Base-by-base conservation (phyloP, 1,284 basidiomycete genomes). In the Leccinum fallax region DNA sequence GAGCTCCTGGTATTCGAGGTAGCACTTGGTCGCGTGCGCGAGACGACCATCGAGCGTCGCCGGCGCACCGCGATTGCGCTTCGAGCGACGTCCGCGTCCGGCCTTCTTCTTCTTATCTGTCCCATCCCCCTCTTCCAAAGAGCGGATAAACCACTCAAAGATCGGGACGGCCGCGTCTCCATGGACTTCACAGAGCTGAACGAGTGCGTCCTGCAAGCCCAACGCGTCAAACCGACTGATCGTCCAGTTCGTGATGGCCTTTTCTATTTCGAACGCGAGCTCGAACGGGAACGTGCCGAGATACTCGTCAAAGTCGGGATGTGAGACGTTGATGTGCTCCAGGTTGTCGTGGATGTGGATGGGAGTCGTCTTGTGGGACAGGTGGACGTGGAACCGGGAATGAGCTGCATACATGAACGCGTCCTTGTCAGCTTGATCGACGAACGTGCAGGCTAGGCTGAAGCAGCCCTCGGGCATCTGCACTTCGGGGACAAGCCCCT, bases 221-320 rank as follows among this genome's bases (percentile, higher is more conserved):
- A 61, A 34, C 28, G 71, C 71, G 24, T 76, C 71, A 0, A 7
- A 6, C 0, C 63, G 61, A 38, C 66, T 72, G 8, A 80, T 63
- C 5, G 74, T 63, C 51, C 69, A 72, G 53, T 66, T 70, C 40
- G 61, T 63, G 16, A 78, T 55, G 0, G 75, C 73, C 59, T 80
- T 81, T 36, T 81, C 76, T 4, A 76, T 64, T 59, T 80, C 77
- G 55, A 80, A 80, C 9, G 74, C 80, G 21, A 81, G 67, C 32
- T 67, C 65, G 55, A 80, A 80, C 2, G 71, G 67, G 1, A 81
- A 56, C 1, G 61, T 52, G 5, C 49, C 11, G 38, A 80, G 67
- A 51, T 75, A 55, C 11, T 69, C 60, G n/a, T 26, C 24, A 7
- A 78, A 61, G 10, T 19, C 46, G 19, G 60, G 24, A 16, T 26